These are phyloP conservation scores for Craterostigma plantagineum DNA, from an alignment of 257 asterid species.

Conservation along the genomic window DNA sequence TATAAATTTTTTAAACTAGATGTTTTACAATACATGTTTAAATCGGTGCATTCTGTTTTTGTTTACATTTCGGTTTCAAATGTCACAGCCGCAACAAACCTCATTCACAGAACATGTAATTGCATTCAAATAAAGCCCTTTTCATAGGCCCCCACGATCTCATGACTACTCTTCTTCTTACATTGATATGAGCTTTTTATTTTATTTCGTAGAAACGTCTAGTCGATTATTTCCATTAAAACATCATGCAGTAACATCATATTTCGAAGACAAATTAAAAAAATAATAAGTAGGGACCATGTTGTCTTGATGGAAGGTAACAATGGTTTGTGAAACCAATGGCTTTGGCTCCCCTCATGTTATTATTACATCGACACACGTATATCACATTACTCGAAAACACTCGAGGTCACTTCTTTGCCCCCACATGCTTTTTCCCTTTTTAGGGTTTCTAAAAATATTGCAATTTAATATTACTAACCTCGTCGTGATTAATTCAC, in stretches of 20 bases:
- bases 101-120: conserved; percentile 71
- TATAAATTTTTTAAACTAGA: too few relatives aligned
- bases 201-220: too few relatives aligned
- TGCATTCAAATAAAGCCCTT: conserved; percentile 16
- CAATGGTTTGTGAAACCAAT: too few relatives aligned
- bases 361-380: too few relatives aligned
- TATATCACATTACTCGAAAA: too few relatives aligned
- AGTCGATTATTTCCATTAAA: too few relatives aligned
- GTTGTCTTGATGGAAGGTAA: conserved; percentile 22
- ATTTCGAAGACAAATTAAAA: conserved; percentile 7
- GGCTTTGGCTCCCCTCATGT: too few relatives aligned
- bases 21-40: too few relatives aligned
- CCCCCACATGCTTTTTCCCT: not conserved
- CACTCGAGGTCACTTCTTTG: conserved; percentile 13
- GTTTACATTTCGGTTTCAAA: conserved; percentile 3
- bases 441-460: conserved; percentile 10
- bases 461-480: too few relatives aligned
- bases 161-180: not conserved
- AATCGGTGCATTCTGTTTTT: too few relatives aligned
- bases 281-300: conserved; percentile 19
- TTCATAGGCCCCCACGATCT: conserved; percentile 19
- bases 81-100: conserved; percentile 25
- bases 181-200: not conserved
- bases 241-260: not conserved
- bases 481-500: not conserved